Evolutionary conservation across 2,329 filamentous ascomycete genomes (phyloP).

Genomic region (Colletotrichum musicola): DNA sequence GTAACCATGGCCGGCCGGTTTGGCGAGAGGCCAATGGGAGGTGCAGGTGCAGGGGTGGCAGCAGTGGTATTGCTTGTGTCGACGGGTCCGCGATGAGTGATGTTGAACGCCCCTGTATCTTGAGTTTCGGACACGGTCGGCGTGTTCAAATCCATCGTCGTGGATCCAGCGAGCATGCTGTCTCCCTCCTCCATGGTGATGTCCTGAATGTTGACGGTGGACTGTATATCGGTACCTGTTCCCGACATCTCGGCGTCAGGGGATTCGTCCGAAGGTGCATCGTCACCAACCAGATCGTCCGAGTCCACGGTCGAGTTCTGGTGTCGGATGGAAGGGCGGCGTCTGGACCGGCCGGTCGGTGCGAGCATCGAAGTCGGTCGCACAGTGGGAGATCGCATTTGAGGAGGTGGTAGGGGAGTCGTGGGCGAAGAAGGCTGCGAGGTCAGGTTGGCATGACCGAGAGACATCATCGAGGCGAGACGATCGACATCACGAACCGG

Average conservation of each 20-base stretch:
- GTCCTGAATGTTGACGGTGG: slow-evolving; percentile 86
- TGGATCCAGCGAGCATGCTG: slow-evolving; percentile 77
- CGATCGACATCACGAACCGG: slow-evolving; percentile 86
- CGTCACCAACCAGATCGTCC: slow-evolving; percentile 88
- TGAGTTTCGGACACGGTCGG: slow-evolving; percentile 87
- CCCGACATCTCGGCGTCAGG: slow-evolving; percentile 83
- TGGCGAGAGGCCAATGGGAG: slow-evolving; percentile 79
- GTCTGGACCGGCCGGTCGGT: slow-evolving; percentile 67
- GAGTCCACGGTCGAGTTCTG: slow-evolving; percentile 91
- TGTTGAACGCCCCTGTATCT: slow-evolving; percentile 92
- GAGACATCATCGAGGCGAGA: slow-evolving; percentile 83
- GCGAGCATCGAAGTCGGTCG: slow-evolving; percentile 66
- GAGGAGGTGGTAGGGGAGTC: slow-evolving; percentile 80
- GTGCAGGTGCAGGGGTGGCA: slow-evolving; percentile 73
- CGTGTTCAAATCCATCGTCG: slow-evolving; percentile 80
- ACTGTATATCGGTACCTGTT: slow-evolving; percentile 79
- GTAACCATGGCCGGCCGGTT: slow-evolving; percentile 77
- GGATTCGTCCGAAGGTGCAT: slow-evolving; percentile 82
- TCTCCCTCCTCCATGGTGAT: slow-evolving; percentile 84
- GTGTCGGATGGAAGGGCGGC: slow-evolving; percentile 88
- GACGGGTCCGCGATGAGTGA: slow-evolving; percentile 85
- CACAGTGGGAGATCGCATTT: slow-evolving; percentile 68
- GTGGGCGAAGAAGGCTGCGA: slow-evolving; percentile 96
- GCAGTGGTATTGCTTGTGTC: slow-evolving; percentile 88
- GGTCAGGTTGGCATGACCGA: slow-evolving; percentile 74